A percentile compares a stretch with the other conserved stretches of the same genome.
phyloP scores from a whole-genome alignment of 2,329 filamentous ascomycete species.

The Triangularia setosa region DNA sequence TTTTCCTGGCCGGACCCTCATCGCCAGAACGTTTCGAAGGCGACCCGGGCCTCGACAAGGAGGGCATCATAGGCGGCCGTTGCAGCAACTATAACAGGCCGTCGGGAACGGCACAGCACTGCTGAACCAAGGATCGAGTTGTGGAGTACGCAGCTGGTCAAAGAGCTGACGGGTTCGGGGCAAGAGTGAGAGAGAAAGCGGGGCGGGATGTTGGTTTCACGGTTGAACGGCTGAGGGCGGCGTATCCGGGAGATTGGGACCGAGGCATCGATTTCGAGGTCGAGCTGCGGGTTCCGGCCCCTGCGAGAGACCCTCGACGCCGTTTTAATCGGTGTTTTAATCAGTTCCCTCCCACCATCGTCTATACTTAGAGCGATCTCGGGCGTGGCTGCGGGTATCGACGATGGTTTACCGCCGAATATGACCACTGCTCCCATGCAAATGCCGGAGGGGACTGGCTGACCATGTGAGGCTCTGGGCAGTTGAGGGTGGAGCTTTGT shows the following conservation, averaged over 20 bases:
- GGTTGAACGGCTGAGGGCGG: background rate
- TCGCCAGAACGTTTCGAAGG: background rate
- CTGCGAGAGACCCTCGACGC: background rate
- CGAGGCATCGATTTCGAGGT: background rate
- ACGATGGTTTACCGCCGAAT: background rate
- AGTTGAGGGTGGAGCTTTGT: background rate
- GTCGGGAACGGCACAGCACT: conserved; percentile 12
- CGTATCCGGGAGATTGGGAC: conserved; percentile 1
- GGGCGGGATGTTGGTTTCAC: conserved; percentile 13
- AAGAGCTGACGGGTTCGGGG: background rate
- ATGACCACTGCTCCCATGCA: background rate
- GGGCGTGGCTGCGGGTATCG: background rate
- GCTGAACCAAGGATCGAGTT: background rate
- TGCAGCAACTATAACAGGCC: conserved; percentile 7
- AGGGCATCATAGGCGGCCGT: conserved; percentile 1
- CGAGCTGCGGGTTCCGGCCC: conserved; percentile 2
- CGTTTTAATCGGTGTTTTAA: no score
- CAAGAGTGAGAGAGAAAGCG: background rate
- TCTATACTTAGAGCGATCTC: background rate
- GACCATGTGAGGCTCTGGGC: background rate
- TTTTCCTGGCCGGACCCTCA: background rate
- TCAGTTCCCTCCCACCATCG: background rate
- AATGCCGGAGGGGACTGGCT: background rate
- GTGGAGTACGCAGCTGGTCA: background rate
- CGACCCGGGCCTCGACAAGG: background rate